Conservation (phyloP, 2,329 filamentous ascomycete species). For the Coniochaeta prunicola region DNA sequence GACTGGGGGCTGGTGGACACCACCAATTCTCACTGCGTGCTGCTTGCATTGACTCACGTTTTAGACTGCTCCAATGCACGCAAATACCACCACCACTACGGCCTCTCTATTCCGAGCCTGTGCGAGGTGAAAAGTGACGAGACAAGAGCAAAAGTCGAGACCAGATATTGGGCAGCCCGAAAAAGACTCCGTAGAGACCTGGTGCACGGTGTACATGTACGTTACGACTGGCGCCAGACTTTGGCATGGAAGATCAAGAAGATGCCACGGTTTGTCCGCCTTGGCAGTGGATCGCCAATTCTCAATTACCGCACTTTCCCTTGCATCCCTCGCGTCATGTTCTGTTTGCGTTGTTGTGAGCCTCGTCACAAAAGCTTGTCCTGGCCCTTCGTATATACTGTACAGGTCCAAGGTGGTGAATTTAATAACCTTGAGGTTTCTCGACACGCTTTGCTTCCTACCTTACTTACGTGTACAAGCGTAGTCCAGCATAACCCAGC, state of each 20-base stretch:
- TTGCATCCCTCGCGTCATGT: neutral
- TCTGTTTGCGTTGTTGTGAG: neutral
- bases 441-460: neutral
- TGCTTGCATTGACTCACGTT: neutral
- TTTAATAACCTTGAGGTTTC: neutral
- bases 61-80: neutral
- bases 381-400: neutral
- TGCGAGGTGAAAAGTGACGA: neutral
- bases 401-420: neutral
- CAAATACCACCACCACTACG: neutral
- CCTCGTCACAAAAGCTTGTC: neutral
- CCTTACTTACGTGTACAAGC: too few relatives aligned
- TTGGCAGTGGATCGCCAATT: neutral
- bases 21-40: neutral
- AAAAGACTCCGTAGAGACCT: too few relatives aligned
- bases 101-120: neutral
- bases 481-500: neutral
- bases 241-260: neutral
- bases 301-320: neutral
- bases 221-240: neutral
- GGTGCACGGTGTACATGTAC: neutral
- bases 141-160: neutral
- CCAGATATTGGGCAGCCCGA: neutral
- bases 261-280: neutral
- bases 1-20: neutral